Conservation (phyloP, 1,284 basidiomycete genomes). For the Meira miltonrushii region DNA sequence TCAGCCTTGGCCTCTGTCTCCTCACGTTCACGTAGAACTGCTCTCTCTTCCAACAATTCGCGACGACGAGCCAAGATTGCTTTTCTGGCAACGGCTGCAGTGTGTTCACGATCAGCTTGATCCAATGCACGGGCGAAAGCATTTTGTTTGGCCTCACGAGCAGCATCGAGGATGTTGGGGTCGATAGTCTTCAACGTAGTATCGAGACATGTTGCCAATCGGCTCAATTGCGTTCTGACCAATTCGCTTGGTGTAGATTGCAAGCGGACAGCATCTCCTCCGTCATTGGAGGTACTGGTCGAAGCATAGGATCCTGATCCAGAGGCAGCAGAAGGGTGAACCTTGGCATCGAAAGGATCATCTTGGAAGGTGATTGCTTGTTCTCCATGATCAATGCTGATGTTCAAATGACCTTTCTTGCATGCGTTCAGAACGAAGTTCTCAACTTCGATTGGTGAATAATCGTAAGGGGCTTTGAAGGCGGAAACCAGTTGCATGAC, state of each 20-base stretch:
- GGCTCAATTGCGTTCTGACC: slow-evolving; percentile 49
- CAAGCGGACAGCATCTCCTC: slow-evolving; percentile 36
- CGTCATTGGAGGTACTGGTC: slow-evolving; percentile 20
- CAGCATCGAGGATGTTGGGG: slow-evolving; percentile 26
- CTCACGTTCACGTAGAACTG: slow-evolving; percentile 81
- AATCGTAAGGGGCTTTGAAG: slow-evolving; percentile 49
- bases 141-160: slow-evolving; percentile 34
- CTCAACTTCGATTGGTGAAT: slow-evolving; percentile 52
- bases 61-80: slow-evolving; percentile 74
- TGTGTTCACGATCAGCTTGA: slow-evolving; percentile 47
- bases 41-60: slow-evolving; percentile 80
- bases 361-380: slow-evolving; percentile 83
- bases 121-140: slow-evolving; percentile 44
- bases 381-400: slow-evolving; percentile 82
- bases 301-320: slow-evolving; percentile 8
- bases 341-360: slow-evolving; percentile 55
- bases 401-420: slow-evolving; percentile 77
- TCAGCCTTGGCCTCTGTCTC: slow-evolving; percentile 76
- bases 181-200: slow-evolving; percentile 45
- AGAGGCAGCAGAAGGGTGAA: slow-evolving; percentile 35
- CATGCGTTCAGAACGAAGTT: slow-evolving; percentile 85
- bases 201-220: slow-evolving; percentile 48
- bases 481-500: slow-evolving; percentile 49
- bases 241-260: slow-evolving; percentile 49
- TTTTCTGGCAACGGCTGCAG: slow-evolving; percentile 46